phyloP scores from a whole-genome alignment of 257 asterid species.

The Plantago elongata region DNA sequence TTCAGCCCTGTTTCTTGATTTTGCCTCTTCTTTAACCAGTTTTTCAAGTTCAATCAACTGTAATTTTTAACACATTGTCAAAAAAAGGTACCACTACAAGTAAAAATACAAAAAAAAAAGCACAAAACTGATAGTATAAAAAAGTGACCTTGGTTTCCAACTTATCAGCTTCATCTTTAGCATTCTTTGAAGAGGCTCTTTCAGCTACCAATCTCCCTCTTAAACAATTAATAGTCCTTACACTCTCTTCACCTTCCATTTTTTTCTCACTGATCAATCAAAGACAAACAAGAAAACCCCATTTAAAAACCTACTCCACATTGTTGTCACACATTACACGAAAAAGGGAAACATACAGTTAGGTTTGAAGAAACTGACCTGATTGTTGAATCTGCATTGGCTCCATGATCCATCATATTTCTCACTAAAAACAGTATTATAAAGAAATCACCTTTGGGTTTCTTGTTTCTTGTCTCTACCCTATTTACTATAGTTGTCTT shows the following conservation, averaged over 20 bases:
- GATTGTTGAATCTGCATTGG: conserved; percentile 24
- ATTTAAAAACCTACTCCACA: conserved; percentile 12
- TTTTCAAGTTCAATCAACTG: conserved; percentile 69
- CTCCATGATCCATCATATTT: conserved; percentile 25
- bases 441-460: conserved; percentile 14
- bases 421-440: not conserved
- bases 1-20: conserved; percentile 78
- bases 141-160: conserved; percentile 51
- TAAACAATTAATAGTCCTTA: conserved; percentile 69
- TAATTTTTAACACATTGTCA: conserved; percentile 13
- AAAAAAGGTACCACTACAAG: not conserved
- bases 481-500: too few species aligned
- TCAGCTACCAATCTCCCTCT: conserved; percentile 92
- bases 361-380: conserved; percentile 19
- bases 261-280: conserved; percentile 23
- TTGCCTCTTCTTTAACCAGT: conserved; percentile 51
- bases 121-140: not conserved
- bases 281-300: not conserved
- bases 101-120: not conserved
- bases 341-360: not conserved
- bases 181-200: conserved; percentile 68
- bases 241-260: conserved; percentile 50
- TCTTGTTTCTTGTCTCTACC: conserved; percentile 7
- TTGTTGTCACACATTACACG: not conserved
- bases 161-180: conserved; percentile 46